A percentile compares a stretch with the other conserved stretches of the same genome.
These are phyloP conservation scores for Tolypocladium inflatum DNA, from an alignment of 2,329 filamentous ascomycete species.

Conservation along the genomic window DNA sequence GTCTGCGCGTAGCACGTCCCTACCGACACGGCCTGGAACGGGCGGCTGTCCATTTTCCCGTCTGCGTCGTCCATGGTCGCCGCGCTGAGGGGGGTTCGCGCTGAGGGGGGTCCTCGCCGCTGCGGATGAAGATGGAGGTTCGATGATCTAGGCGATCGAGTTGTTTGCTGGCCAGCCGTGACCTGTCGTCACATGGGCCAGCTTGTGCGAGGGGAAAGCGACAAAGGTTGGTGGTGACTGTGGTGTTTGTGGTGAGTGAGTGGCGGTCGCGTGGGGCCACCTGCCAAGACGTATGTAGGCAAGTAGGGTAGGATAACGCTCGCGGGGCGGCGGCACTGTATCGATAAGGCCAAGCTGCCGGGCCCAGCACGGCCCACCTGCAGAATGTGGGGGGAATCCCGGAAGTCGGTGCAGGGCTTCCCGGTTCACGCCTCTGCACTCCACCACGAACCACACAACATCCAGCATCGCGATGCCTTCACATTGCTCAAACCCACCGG, in stretches of 20 bases:
- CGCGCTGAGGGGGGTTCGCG: neutral
- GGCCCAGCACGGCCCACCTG: neutral
- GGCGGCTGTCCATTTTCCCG: neutral
- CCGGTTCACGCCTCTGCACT: no score
- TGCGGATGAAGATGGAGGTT: neutral
- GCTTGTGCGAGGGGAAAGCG: neutral
- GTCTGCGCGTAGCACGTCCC: slow-evolving; percentile 28
- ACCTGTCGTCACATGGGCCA: neutral
- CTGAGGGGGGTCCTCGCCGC: slow-evolving; percentile 2
- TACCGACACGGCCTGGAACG: slow-evolving; percentile 18
- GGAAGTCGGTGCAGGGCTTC: neutral
- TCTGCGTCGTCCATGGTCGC: slow-evolving; percentile 8
- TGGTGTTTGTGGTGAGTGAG: neutral
- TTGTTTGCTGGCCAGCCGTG: neutral
- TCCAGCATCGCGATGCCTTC: neutral
- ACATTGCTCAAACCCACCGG: neutral
- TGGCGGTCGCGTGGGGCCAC: neutral
- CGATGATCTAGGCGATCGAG: neutral
- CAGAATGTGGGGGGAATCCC: neutral
- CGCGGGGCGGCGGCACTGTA: neutral
- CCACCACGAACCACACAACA: neutral
- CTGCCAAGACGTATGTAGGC: neutral
- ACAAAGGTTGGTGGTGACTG: neutral
- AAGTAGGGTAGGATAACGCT: no score
- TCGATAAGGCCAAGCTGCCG: neutral